Conservation (phyloP, 2,329 filamentous ascomycete species). For the Capronia coronata region DNA sequence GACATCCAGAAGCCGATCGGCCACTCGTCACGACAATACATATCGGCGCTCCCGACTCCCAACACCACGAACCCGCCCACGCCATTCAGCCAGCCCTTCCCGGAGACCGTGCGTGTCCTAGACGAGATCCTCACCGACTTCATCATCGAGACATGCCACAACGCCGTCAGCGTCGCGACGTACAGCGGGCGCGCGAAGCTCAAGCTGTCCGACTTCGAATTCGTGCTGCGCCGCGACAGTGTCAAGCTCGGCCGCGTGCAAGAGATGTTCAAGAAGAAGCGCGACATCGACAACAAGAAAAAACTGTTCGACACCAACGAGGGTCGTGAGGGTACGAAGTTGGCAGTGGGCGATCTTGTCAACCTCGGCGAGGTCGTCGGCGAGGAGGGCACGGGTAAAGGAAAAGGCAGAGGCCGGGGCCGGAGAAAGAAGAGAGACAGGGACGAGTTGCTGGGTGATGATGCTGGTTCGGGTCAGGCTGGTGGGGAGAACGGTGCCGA, state of each 20-base stretch:
- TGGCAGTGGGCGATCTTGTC: slow-evolving; percentile 24
- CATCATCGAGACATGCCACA: slow-evolving; percentile 87
- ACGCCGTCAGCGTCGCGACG: slow-evolving; percentile 76
- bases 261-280: slow-evolving; percentile 82
- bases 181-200: slow-evolving; percentile 90
- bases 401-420: slow-evolving; percentile 26
- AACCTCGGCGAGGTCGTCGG: slow-evolving; percentile 27
- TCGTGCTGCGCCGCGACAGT: slow-evolving; percentile 78
- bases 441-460: slow-evolving; percentile 14
- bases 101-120: slow-evolving; percentile 75
- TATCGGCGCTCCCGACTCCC: slow-evolving; percentile 18
- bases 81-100: slow-evolving; percentile 71
- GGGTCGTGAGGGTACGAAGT: slow-evolving; percentile 19
- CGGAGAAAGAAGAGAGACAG: slow-evolving; percentile 26
- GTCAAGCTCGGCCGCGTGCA: slow-evolving; percentile 81
- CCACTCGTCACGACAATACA: slow-evolving; percentile 19
- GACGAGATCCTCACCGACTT: slow-evolving; percentile 97
- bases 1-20: slow-evolving; percentile 29
- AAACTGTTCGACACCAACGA: slow-evolving; percentile 55
- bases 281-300: slow-evolving; percentile 73
- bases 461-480: slow-evolving; percentile 1
- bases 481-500: slow-evolving; percentile 29
- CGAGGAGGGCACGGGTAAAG: slow-evolving; percentile 28
- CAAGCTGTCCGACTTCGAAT: slow-evolving; percentile 97
- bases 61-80: slow-evolving; percentile 48